Percentiles rank a stretch among this genome's conserved stretches.
phyloP scores from a whole-genome alignment of 1,284 basidiomycete species.

The Rhizopogon parksii region DNA sequence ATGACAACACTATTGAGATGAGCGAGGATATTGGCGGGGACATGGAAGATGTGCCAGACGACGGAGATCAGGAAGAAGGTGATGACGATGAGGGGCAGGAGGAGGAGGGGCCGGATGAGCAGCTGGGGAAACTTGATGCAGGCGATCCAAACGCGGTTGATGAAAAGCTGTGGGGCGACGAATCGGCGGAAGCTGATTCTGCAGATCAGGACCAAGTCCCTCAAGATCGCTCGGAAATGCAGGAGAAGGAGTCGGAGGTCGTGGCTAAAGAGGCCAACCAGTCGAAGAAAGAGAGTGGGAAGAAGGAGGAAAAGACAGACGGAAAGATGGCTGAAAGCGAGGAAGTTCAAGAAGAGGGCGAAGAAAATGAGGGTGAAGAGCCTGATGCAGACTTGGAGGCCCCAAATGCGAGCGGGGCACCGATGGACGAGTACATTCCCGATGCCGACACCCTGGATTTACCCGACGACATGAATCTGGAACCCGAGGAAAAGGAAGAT shows the following conservation, averaged over 20 bases:
- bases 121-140: slow-evolving; percentile 78
- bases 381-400: slow-evolving; percentile 27
- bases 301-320: slow-evolving; percentile 28
- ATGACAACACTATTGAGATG: slow-evolving; percentile 69
- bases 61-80: slow-evolving; percentile 38
- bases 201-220: slow-evolving; percentile 44
- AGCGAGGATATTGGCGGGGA: slow-evolving; percentile 75
- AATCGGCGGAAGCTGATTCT: slow-evolving; percentile 46
- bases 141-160: slow-evolving; percentile 86
- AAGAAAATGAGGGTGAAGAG: slow-evolving; percentile 31
- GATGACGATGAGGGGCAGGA: slow-evolving; percentile 51
- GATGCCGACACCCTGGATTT: slow-evolving; percentile 78
- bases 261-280: slow-evolving; percentile 65
- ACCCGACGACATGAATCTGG: slow-evolving; percentile 77
- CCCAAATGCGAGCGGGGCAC: slow-evolving; percentile 50
- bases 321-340: slow-evolving; percentile 27
- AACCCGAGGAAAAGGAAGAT: slow-evolving; percentile 32
- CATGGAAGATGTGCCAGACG: slow-evolving; percentile 73
- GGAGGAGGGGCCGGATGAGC: slow-evolving; percentile 73
- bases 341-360: slow-evolving; percentile 29
- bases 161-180: slow-evolving; percentile 96
- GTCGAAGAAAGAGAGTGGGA: slow-evolving; percentile 28
- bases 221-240: slow-evolving; percentile 45
- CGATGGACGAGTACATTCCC: slow-evolving; percentile 65
- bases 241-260: slow-evolving; percentile 57